Base-by-base conservation (phyloP, 176 grass and related monocot species). In the Avena atlantica region DNA sequence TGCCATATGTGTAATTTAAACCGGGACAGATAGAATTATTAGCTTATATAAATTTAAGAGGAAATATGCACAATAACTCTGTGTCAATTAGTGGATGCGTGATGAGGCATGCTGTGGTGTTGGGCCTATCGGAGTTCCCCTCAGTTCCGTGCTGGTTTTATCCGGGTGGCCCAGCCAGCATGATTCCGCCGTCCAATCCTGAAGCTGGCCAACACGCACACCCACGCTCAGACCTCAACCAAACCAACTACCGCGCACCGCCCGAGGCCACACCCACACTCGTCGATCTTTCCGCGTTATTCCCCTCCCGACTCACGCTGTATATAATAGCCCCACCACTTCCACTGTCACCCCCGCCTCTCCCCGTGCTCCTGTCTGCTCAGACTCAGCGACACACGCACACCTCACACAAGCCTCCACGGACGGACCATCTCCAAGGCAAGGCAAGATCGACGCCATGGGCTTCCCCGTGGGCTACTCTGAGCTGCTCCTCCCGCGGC, bases 401-500 rank as follows among this genome's bases (percentile, higher is more conserved):
- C 74, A n/a, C 2, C 20, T 42, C 58, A 1, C 20, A 71, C 66
- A 34, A 34, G 20, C 50, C 27, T 23, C 19, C 5, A 71, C 40
- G 40, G 9, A 71, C 40, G 40, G 40, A 42, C 40, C 40, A 42
- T 42, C 40, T 42, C 40, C 40, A 42, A 42, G 40, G 40, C 40
- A 7, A 71, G 82, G 40, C 73, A 90, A 84, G 79, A 87, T 78
- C 65, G 88, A 95, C 47, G 31, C 83, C 58, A 98, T 99, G 97
- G 97, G 97, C 0, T 99, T 96, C 78, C 97, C 97, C 16, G 85
- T 94, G 16, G 90, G 87, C 9, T 96, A 96, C 91, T 93, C 94
- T 9, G 97, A 99, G 80, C 83, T 89, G 86, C 31, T 86, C 44
- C 65, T 94, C 80, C 97, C 97, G 21, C 93, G 82, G 77, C 31